Evolutionary conservation across 805 yeast species (phyloP).

Genomic region (Kodamaea fukazawae): DNA sequence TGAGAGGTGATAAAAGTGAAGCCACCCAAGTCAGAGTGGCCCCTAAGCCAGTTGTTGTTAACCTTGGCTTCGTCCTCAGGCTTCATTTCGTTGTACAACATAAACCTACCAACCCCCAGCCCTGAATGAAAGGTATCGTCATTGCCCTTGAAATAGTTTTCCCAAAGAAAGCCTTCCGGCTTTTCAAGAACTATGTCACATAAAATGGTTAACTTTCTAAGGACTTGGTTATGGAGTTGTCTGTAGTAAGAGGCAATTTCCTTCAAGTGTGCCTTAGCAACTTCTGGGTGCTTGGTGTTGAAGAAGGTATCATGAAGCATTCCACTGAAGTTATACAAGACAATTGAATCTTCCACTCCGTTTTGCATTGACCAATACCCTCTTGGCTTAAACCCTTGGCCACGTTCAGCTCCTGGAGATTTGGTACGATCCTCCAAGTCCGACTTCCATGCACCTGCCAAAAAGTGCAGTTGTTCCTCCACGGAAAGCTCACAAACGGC

Average conservation of each 20-base stretch:
- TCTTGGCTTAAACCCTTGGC: constrained; percentile 46
- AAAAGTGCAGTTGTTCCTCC: constrained; percentile 9
- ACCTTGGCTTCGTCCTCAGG: constrained; percentile 10
- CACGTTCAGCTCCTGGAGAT: constrained; percentile 45
- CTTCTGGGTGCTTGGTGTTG: constrained; percentile 36
- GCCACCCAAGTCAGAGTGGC: constrained; percentile 13
- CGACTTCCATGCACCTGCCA: constrained; percentile 13
- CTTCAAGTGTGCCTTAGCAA: constrained; percentile 35
- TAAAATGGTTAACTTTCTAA: constrained; percentile 34
- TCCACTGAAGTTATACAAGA: constrained; percentile 42
- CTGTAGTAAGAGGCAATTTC: constrained; percentile 41
- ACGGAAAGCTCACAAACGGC: constrained; percentile 10
- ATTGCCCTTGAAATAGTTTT: constrained; percentile 31
- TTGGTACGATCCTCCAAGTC: constrained; percentile 11
- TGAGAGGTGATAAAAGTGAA: constrained; percentile 14
- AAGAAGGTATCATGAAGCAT: constrained; percentile 34
- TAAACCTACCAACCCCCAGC: constrained; percentile 28
- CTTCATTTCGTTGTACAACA: constrained; percentile 24
- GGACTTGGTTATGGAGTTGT: constrained; percentile 35
- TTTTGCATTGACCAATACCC: constrained; percentile 49
- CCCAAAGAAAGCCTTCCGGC: constrained; percentile 46
- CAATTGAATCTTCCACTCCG: constrained; percentile 43
- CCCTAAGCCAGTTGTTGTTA: constrained; percentile 12
- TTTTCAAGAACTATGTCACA: constrained; percentile 46
- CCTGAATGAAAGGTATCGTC: constrained; percentile 33